These are phyloP conservation scores for Magnolia changhungtana DNA, from an alignment of 164 flowering plant genomes.

Conservation along the genomic window DNA sequence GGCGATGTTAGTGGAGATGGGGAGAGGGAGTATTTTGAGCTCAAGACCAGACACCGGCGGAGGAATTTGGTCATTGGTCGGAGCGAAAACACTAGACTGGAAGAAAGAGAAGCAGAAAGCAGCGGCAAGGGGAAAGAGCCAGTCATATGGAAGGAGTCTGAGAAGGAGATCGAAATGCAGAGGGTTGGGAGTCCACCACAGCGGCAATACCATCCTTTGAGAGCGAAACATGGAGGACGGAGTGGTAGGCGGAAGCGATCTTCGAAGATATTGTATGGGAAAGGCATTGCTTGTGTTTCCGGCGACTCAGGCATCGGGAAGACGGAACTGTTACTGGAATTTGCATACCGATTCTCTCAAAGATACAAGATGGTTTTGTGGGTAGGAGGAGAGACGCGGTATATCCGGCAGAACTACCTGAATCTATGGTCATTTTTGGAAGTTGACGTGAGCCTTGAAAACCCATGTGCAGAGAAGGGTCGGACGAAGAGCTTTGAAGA, in stretches of 20 bases:
- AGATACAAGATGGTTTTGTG: constrained; percentile 92
- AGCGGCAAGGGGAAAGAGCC: constrained; percentile 75
- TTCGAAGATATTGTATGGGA: constrained; percentile 61
- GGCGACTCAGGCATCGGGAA: constrained; percentile 96
- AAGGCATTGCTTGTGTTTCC: constrained; percentile 88
- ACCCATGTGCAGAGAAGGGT: constrained; percentile 41
- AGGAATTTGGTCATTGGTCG: constrained; percentile 58
- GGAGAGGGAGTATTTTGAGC: constrained; percentile 77
- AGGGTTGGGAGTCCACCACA: constrained; percentile 36
- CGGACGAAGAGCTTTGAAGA: constrained; percentile 79
- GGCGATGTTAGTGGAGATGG: constrained; percentile 80
- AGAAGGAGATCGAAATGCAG: constrained; percentile 92
- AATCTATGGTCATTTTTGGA: constrained; percentile 74
- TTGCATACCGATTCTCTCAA: constrained; percentile 76
- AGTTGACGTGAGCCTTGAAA: constrained; percentile 75
- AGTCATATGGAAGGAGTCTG: constrained; percentile 86
- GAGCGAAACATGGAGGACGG: constrained; percentile 38
- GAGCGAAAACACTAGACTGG: constrained; percentile 37
- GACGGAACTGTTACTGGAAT: constrained; percentile 87
- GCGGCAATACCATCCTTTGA: constrained; percentile 25
- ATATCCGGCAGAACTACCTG: constrained; percentile 81
- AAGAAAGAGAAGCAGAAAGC: constrained; percentile 36
- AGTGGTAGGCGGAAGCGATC: constrained; percentile 53
- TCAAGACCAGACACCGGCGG: constrained; percentile 61
- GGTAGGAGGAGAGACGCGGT: constrained; percentile 88